Evolutionary conservation across 768 basidiomycete genomes (phyloP).

Genomic region (Lentinula edodes): DNA sequence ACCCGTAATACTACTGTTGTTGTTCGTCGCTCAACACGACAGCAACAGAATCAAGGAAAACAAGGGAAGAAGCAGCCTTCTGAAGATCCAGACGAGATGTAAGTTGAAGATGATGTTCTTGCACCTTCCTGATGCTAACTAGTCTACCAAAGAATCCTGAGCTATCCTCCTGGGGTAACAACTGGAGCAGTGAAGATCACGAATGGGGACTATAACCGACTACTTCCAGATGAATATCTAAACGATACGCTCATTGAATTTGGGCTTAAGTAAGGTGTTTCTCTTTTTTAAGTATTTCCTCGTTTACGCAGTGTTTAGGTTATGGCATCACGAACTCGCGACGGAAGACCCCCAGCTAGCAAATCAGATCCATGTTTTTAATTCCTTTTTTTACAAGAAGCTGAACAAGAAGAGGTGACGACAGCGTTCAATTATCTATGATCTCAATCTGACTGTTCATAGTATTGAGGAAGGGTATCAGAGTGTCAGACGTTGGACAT

Average conservation of each 20-base stretch:
- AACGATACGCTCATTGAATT: slow-evolving; percentile 98
- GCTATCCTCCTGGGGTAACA: slow-evolving; percentile 59
- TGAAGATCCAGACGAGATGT: slow-evolving; percentile 63
- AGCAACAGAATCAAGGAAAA: slow-evolving; percentile 20
- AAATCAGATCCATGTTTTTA: slow-evolving; percentile 84
- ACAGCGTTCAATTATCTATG: not conserved
- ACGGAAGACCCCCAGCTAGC: slow-evolving; percentile 53
- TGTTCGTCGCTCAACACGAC: slow-evolving; percentile 30
- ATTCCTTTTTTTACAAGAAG: slow-evolving; percentile 98
- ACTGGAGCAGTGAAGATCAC: slow-evolving; percentile 80
- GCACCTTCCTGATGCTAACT: not conserved
- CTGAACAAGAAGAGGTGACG: slow-evolving; percentile 66
- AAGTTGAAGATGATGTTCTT: slow-evolving; percentile 16
- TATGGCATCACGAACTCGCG: slow-evolving; percentile 62
- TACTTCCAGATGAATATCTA: slow-evolving; percentile 78
- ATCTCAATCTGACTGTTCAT: not conserved
- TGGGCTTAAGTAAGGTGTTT: slow-evolving; percentile 72
- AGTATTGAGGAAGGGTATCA: slow-evolving; percentile 65
- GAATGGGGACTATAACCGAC: slow-evolving; percentile 65
- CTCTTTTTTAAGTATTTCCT: not conserved
- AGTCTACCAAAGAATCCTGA: slow-evolving; percentile 48
- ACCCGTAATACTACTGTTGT: not conserved
- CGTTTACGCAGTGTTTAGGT: slow-evolving; percentile 33
- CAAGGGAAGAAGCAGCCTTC: slow-evolving; percentile 15
- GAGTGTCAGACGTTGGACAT: slow-evolving; percentile 92